A percentile compares a stretch with the other conserved stretches of the same genome.
Evolutionary conservation across 2,329 filamentous ascomycete genomes (phyloP).

Genomic region (Scorias spongiosa): DNA sequence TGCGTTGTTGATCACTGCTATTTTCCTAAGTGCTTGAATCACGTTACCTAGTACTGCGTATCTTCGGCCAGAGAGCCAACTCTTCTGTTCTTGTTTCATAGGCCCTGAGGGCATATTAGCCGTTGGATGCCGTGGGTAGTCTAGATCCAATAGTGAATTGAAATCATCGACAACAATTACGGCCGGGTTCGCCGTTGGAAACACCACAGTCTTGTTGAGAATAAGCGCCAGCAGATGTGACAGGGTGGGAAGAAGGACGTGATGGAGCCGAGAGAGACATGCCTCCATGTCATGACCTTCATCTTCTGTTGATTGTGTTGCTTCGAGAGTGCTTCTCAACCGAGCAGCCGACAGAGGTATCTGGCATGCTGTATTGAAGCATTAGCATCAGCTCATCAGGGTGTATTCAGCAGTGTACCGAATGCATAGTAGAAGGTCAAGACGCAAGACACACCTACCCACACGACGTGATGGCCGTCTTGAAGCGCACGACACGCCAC

Average conservation of each 20-base stretch:
- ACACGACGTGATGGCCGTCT: constrained; percentile 51
- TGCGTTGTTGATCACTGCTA: constrained; percentile 57
- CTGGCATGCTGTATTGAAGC: no score
- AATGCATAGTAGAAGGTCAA: not conserved
- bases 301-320: no score
- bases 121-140: constrained; percentile 48
- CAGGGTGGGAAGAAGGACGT: constrained; percentile 45
- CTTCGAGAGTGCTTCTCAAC: no score
- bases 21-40: constrained; percentile 44
- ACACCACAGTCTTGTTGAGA: constrained; percentile 46
- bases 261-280: constrained; percentile 41
- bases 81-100: constrained; percentile 30
- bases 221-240: constrained; percentile 59
- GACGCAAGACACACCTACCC: constrained; percentile 53
- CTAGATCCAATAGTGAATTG: constrained; percentile 59
- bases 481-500: constrained; percentile 48
- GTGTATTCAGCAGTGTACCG: not conserved
- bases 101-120: constrained; percentile 5
- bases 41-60: constrained; percentile 54
- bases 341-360: no score
- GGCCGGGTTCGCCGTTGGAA: constrained; percentile 47
- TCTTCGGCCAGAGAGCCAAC: constrained; percentile 33
- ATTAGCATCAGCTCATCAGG: not conserved
- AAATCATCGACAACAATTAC: constrained; percentile 67
- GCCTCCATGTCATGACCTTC: constrained; percentile 9